These are phyloP conservation scores for Parmelia sp. DNA, from an alignment of 495 filamentous ascomycete genomes.

Conservation along the genomic window DNA sequence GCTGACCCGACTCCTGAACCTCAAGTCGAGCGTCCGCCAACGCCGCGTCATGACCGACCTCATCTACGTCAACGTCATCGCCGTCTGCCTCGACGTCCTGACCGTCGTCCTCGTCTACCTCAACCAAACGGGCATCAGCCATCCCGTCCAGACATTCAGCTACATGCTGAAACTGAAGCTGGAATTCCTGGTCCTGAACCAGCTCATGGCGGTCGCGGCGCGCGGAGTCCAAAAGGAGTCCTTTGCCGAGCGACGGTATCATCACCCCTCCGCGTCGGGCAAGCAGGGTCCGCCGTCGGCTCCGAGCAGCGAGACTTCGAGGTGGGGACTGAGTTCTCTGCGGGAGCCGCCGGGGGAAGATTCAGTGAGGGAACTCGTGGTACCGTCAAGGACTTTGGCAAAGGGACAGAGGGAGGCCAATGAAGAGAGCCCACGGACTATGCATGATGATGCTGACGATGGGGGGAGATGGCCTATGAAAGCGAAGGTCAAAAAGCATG, in stretches of 20 bases:
- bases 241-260: constrained; percentile 20
- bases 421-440: neutral
- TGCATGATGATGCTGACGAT: neutral
- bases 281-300: neutral
- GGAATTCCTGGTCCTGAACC: constrained; percentile 37
- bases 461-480: neutral
- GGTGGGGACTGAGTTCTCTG: neutral
- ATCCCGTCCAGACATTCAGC: constrained; percentile 32
- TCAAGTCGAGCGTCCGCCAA: constrained; percentile 24
- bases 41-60: constrained; percentile 38
- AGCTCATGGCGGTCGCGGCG: constrained; percentile 28
- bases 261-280: constrained; percentile 6
- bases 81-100: constrained; percentile 35
- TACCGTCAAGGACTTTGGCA: neutral
- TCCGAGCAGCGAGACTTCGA: constrained; percentile 9
- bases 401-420: neutral
- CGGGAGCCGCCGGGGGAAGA: neutral
- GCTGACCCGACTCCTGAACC: constrained; percentile 30
- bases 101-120: constrained; percentile 19
- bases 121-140: constrained; percentile 24
- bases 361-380: constrained; percentile 4
- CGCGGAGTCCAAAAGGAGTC: constrained; percentile 14
- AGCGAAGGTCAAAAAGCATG: constrained; percentile 11
- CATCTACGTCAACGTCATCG: constrained; percentile 39
- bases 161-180: constrained; percentile 37